These are phyloP conservation scores for Lactuca sativa DNA, from an alignment of 129 eudicot genomes.

Conservation along the genomic window DNA sequence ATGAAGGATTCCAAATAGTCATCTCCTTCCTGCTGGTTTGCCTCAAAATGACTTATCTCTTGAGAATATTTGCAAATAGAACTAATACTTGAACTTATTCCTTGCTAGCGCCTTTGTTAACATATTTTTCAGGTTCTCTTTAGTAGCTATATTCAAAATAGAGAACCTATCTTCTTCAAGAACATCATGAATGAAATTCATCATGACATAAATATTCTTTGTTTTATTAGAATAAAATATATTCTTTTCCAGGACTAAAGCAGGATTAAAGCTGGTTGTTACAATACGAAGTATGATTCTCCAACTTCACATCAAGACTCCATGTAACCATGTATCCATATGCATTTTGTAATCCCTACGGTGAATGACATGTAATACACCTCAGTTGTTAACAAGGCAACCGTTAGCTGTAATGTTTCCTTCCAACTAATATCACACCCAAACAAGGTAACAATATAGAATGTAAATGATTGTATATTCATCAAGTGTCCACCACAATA, in stretches of 20 bases:
- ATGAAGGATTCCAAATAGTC: no score
- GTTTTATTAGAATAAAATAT: slow-evolving; percentile 2
- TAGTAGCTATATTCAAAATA: slow-evolving; percentile 1
- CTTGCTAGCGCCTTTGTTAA: neutral
- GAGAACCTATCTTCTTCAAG: neutral
- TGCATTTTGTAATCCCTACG: neutral
- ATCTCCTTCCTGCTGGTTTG: no score
- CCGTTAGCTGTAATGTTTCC: neutral
- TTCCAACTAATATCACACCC: slow-evolving; percentile 1
- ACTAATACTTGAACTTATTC: slow-evolving; percentile 8
- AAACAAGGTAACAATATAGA: neutral
- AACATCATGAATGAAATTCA: slow-evolving; percentile 10
- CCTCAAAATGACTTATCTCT: neutral
- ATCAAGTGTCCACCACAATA: neutral
- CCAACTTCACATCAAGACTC: neutral
- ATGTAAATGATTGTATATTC: neutral
- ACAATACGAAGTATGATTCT: neutral
- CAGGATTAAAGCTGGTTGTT: neutral
- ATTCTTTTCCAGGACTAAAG: neutral
- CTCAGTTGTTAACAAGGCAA: neutral
- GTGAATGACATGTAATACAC: neutral
- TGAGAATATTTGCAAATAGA: slow-evolving; percentile 3
- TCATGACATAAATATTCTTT: slow-evolving; percentile 13
- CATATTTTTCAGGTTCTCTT: neutral
- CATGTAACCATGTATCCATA: neutral